Evolutionary conservation across 163 green algal species (phyloP), one percentile per base, ranked within the genome.

Genomic region (Chloromonas sp.): DNA sequence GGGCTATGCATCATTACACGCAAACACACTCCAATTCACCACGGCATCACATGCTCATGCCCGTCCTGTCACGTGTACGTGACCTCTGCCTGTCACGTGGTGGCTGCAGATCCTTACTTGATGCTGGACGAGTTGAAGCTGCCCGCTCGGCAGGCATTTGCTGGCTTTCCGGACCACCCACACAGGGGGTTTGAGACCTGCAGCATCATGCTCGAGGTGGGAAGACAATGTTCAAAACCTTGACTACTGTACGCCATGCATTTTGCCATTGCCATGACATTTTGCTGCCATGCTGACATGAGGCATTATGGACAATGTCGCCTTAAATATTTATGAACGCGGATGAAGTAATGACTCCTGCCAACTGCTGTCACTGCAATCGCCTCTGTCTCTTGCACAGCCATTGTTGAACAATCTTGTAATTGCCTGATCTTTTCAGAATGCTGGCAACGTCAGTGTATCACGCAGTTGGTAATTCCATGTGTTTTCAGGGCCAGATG

Each of bases 111-210:
- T 81, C 95, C 94, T 0, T 98, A 95, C 91, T 90, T 98, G 0
- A 91, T 92, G 88, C 87, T 93, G 1, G 95, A 98, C 77, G 95
- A 98, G 91, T 86, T 97, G 58, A 94, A 93, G 85, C 84, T 96
- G 74, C 92, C 94, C 0, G 83, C 92, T 0, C 83, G 90, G 15
- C 59, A 81, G 66, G 95, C 92, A 0, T 88, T 89, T 15, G 92
- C 94, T 0, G 95, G 95, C 15, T 98, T 98, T 82, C 95, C 95
- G 0, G 88, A 95, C 87, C 96, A 98, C 86, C 96, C 96, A 0
- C 94, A 97, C 88, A 88, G 95, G 60, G 95, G 95, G 71, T 97
- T 98, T 89, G 94, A 98, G 90, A 98, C 96, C 0, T 97, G 93
- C 91, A 92, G 84, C 88, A 98, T 98, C 90, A 97, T 98, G 95